Evolutionary conservation across 2,329 filamentous ascomycete species (phyloP).

Genomic region (Diaporthe ilicicola): DNA sequence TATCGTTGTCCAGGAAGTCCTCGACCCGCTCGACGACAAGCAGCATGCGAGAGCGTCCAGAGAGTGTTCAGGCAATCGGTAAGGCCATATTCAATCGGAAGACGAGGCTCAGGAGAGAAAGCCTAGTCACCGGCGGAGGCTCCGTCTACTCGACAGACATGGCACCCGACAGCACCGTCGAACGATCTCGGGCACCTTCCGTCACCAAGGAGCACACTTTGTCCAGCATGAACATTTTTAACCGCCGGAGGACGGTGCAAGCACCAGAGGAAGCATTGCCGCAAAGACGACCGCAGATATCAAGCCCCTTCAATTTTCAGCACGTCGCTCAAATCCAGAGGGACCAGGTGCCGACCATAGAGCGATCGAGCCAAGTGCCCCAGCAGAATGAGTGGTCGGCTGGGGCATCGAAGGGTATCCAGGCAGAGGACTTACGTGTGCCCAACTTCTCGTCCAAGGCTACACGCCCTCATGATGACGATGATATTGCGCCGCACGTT

Average conservation of each 20-base stretch:
- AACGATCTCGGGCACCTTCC: conserved; percentile 39
- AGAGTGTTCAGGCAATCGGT: conserved; percentile 67
- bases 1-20: conserved; percentile 62
- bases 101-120: conserved; percentile 60
- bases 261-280: conserved; percentile 41
- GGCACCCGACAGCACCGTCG: conserved; percentile 35
- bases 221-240: conserved; percentile 49
- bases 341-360: conserved; percentile 54
- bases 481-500: conserved; percentile 27
- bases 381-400: conserved; percentile 54
- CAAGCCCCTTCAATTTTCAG: conserved; percentile 72
- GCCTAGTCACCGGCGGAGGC: conserved; percentile 56
- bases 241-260: conserved; percentile 54
- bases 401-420: conserved; percentile 48
- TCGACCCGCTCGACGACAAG: conserved; percentile 64
- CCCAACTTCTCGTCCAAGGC: conserved; percentile 58
- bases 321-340: conserved; percentile 68
- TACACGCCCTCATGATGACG: conserved; percentile 25
- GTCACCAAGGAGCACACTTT: conserved; percentile 29
- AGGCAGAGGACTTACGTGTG: conserved; percentile 54
- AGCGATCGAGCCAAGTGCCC: conserved; percentile 50
- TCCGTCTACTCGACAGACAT: conserved; percentile 58
- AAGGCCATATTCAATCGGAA: conserved; percentile 67
- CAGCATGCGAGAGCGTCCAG: conserved; percentile 63
- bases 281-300: conserved; percentile 62